A percentile compares a stretch with the other conserved stretches of the same genome.
Evolutionary conservation across 2,329 filamentous ascomycete genomes (phyloP).

Genomic region (Chrysoporthe austroafricana): DNA sequence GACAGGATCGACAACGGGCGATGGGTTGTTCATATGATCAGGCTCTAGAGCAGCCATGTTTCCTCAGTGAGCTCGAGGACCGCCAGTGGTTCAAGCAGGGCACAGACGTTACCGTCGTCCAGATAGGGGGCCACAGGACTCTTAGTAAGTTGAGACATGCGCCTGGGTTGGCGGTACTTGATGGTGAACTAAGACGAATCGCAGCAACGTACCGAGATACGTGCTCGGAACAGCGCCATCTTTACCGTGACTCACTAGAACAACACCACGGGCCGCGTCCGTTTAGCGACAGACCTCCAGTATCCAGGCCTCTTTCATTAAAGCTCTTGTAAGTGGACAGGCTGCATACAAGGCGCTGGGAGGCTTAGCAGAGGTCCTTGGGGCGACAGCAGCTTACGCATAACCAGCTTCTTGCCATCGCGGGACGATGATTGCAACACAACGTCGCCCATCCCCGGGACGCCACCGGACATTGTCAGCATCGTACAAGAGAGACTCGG

Average conservation of each 20-base stretch:
- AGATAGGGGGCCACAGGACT: slow-evolving; percentile 23
- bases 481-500: slow-evolving; percentile 19
- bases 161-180: not conserved
- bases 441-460: not conserved
- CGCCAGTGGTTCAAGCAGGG: slow-evolving; percentile 17
- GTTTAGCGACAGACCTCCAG: not conserved
- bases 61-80: slow-evolving; percentile 20
- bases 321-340: slow-evolving; percentile 25
- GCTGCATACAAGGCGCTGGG: not conserved
- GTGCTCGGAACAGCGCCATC: slow-evolving; percentile 13
- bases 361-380: not conserved
- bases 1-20: slow-evolving; percentile 20
- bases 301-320: slow-evolving; percentile 15
- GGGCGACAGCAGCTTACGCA: not conserved
- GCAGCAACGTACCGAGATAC: slow-evolving; percentile 23
- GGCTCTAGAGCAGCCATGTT: slow-evolving; percentile 22
- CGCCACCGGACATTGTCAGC: slow-evolving; percentile 12
- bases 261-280: slow-evolving; percentile 1
- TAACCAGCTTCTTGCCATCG: slow-evolving; percentile 22
- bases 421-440: not conserved
- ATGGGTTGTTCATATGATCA: slow-evolving; percentile 26
- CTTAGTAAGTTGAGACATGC: slow-evolving; percentile 21
- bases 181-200: not conserved
- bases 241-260: slow-evolving; percentile 15
- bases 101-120: slow-evolving; percentile 23